Base-by-base conservation (phyloP, 768 basidiomycete species). In the Floccularia luteovirens region DNA sequence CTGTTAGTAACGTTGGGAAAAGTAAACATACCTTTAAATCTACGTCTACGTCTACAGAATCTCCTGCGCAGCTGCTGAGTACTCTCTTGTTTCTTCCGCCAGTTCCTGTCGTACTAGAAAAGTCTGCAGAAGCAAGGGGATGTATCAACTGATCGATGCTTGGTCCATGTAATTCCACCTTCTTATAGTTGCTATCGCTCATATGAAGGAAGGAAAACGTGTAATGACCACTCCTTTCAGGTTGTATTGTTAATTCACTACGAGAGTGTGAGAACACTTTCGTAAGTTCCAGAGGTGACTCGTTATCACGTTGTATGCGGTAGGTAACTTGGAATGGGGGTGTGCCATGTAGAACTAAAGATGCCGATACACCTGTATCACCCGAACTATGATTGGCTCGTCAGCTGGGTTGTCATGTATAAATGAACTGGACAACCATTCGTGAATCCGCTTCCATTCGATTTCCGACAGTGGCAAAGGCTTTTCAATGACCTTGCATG, bases 301-400 rank as follows among this genome's bases (percentile, higher is more conserved):
- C 82, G 13, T 74, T 70, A 60, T 90, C 75, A 35, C 79, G 75
- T 52, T 87, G 81, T 42, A 76, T 74, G 10, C 70, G 75, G 58
- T 92, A 96, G 52, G 77, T 77, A 8, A 94, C 77, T 36, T 74
- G 71, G 74, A 96, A 97, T 4, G 93, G 93, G 20, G 92, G 82
- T 3, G 82, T 83, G 12, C 93, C 94, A 36, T 82, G 85, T 36
- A 98, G 70, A 42, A 92, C 74, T 36, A 96, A 75, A 3, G 84
- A 79, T 2, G 88, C 91, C 10, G 82, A 82, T 34, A 94, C 88
- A 5, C 94, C 93, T 13, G 87, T 91, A 51, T 96, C 93, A 1
- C 89, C 86, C 36, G 89, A 89, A 56, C 87, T 90, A 47, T 24
- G 27, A 30, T 37, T 4, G 20, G 30, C 12, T 31, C 20, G 46